Percentiles rank a stretch among this genome's conserved stretches.
These are phyloP conservation scores for Ustilago trichophora DNA, from an alignment of 1,284 basidiomycete genomes.

Conservation along the genomic window DNA sequence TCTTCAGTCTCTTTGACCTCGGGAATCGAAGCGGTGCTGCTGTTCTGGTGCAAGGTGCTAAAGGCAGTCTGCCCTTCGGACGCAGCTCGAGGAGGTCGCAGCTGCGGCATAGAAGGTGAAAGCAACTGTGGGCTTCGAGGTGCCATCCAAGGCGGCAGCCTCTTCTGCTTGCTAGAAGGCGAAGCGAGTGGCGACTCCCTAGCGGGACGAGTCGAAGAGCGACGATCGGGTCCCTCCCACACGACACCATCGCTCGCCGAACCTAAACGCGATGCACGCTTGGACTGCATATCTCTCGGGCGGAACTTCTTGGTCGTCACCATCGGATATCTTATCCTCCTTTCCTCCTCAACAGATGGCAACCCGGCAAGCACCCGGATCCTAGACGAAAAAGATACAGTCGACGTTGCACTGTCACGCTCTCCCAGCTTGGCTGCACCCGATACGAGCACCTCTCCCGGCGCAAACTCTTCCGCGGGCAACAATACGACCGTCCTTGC, in stretches of 20 bases:
- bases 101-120: conserved; percentile 12
- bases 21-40: conserved; percentile 16
- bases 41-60: conserved; percentile 8
- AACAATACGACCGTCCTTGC: conserved; percentile 13
- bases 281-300: conserved; percentile 23
- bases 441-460: conserved; percentile 30
- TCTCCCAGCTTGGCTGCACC: conserved; percentile 2
- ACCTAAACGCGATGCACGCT: conserved; percentile 5
- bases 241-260: conserved; percentile 24
- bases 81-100: conserved; percentile 19
- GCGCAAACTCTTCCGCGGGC: conserved; percentile 20
- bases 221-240: conserved; percentile 16
- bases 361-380: conserved; percentile 40
- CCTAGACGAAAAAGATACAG: too few species aligned
- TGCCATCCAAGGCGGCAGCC: conserved; percentile 45
- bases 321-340: conserved; percentile 2
- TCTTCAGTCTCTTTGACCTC: conserved; percentile 15
- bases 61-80: conserved; percentile 9
- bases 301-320: conserved; percentile 20
- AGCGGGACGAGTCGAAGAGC: background rate
- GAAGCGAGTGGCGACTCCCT: conserved; percentile 14
- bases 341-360: conserved; percentile 33
- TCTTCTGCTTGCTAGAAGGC: conserved; percentile 14
- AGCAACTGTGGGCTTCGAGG: too few species aligned
- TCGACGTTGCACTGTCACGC: too few species aligned